Evolutionary conservation across 768 basidiomycete species (phyloP), one percentile per base, ranked within the genome.

Genomic region (Stropharia rugosoannulata): DNA sequence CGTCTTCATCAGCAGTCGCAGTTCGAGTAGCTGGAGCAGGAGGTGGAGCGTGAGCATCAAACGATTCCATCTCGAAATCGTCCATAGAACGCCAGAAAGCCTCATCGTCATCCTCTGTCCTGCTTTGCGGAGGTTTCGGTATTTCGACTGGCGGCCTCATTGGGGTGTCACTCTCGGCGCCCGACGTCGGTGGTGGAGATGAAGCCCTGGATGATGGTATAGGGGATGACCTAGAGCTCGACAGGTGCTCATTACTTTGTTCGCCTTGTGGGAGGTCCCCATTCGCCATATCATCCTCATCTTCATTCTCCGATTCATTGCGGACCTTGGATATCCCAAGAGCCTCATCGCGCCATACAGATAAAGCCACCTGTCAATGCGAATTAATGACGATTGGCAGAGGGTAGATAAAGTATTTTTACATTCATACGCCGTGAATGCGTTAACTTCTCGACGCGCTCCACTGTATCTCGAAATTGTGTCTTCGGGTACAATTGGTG

Each of bases 401-500:
- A 9, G 46, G 16, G 5, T 5, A 43, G 35, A 39, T 18, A 56
- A 29, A 41, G 35, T 40, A 9, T 12, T 74, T 83, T 58, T 66
- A 97, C 96, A 72, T 89, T 81, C 87, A 98, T 90, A 12, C 90
- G 82, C 49, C 85, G 84, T 5, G 90, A 87, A 61, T 90, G 90
- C 66, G 93, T 97, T 10, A 97, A 70, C 62, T 88, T 92, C 75
- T 99, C 96, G 9, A 98, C 83, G 9, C 89, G 80, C 32, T 83
- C 74, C 5, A 96, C 85, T 0, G 94, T 96, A 65, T 97, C 95
- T 43, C 79, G 78, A 69, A 98, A 97, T 39, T 88, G 86, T 4
- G 83, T 87, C 64, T 89, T 93, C 4, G 97, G 97, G 66, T 89
- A 95, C 78, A 99, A 78, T 63, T 81, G 83, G 73, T 98, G 97